These are phyloP conservation scores for Phytopythium delawarense DNA, from an alignment of 352 stramenopile species.

Conservation along the genomic window DNA sequence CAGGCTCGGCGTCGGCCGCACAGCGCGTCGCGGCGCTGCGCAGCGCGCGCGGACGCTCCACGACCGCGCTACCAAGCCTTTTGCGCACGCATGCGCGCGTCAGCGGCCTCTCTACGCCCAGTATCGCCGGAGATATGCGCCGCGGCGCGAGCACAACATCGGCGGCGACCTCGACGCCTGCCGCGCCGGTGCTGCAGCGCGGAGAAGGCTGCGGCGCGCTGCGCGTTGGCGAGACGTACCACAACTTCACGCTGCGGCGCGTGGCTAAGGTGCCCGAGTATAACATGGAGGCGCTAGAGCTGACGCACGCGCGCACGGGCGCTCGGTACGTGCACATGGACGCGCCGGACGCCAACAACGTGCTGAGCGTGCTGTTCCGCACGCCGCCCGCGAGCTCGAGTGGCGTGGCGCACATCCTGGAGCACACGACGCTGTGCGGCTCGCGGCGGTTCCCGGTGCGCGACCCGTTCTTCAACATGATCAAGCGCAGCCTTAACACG, in stretches of 20 bases:
- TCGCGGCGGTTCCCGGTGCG: constrained; percentile 96
- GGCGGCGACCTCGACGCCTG: constrained; percentile 1
- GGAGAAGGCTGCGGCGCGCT: constrained; percentile 57
- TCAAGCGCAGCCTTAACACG: constrained; percentile 97
- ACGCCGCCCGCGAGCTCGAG: constrained; percentile 96
- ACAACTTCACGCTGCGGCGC: constrained; percentile 72
- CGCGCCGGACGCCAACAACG: constrained; percentile 81
- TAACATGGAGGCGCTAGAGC: constrained; percentile 73
- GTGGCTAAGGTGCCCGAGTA: constrained; percentile 74
- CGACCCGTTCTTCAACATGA: constrained; percentile 99
- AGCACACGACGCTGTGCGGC: constrained; percentile 94
- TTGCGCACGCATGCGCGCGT: not conserved
- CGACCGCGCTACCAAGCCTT: not conserved
- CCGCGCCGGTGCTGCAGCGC: constrained; percentile 17
- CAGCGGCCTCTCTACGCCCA: not conserved
- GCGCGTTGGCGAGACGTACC: constrained; percentile 55
- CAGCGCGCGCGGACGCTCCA: not conserved
- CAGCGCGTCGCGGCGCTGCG: not conserved
- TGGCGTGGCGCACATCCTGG: constrained; percentile 98
- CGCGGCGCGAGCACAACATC: not conserved
- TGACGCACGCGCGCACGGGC: constrained; percentile 66
- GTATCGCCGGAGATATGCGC: not conserved
- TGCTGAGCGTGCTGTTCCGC: constrained; percentile 95
- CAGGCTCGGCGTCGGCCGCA: not conserved
- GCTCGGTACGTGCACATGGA: constrained; percentile 82